Percentiles rank a stretch among this genome's conserved stretches.
Conservation (phyloP, 768 basidiomycete species). For the Leucocoprinus sp. region DNA sequence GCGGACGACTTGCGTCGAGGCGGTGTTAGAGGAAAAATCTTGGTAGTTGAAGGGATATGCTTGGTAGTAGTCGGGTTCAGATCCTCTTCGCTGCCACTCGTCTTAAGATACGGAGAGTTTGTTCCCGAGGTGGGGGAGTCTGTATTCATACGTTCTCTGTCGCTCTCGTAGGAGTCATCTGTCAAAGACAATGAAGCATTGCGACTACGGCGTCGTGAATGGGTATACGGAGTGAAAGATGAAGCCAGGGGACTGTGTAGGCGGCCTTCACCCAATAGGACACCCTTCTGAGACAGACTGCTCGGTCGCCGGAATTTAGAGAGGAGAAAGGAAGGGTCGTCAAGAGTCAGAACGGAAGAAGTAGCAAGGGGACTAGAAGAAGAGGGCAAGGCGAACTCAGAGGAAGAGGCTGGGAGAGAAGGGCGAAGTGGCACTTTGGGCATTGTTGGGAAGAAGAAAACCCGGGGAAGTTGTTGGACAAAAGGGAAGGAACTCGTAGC, state of each 20-base stretch:
- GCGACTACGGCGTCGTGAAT: constrained; percentile 38
- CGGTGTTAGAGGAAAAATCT: constrained; percentile 37
- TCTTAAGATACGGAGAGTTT: constrained; percentile 56
- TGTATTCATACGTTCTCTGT: constrained; percentile 58
- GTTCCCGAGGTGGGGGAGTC: constrained; percentile 68
- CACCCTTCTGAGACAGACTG: constrained; percentile 45
- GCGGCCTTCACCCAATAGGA: constrained; percentile 47
- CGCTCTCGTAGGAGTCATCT: constrained; percentile 59
- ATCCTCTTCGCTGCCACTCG: constrained; percentile 35
- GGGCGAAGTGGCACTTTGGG: constrained; percentile 49
- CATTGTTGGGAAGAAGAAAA: constrained; percentile 28
- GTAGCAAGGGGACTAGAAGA: constrained; percentile 39
- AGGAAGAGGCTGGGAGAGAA: constrained; percentile 61
- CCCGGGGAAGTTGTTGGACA: neutral
- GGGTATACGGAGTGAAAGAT: constrained; percentile 46
- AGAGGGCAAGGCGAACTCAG: constrained; percentile 64
- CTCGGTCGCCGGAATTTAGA: constrained; percentile 64
- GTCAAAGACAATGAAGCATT: constrained; percentile 35
- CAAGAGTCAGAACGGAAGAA: constrained; percentile 41
- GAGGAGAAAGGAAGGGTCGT: constrained; percentile 53
- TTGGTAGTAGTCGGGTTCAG: constrained; percentile 17
- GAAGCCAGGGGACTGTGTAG: constrained; percentile 65
- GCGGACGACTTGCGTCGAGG: constrained; percentile 41
- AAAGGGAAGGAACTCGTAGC: constrained; percentile 1
- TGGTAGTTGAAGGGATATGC: constrained; percentile 18